Base-by-base conservation (phyloP, 306 rosid species). In the Castanopsis chinensis region DNA sequence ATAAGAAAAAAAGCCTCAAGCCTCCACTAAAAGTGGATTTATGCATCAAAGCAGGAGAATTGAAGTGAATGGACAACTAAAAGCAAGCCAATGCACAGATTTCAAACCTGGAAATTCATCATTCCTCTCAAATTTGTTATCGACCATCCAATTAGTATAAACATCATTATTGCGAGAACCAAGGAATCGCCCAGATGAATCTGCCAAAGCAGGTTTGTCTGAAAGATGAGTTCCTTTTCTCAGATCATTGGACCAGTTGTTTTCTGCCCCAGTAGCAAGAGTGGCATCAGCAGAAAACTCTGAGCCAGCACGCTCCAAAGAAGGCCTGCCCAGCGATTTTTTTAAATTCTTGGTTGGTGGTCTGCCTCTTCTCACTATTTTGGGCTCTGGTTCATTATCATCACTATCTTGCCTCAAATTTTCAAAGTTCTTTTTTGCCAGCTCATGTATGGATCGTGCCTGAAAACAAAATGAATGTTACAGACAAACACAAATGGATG, bases 391-490 rank as follows among this genome's bases (percentile, higher is more conserved):
- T 53, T 88, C 91, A 70, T 87, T 82, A 79, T 83, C 89, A 81
- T 87, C 92, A 78, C 94, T 87, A 60, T 85, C 94, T 83, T 88
- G 94, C 82, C 94, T 88, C 82, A 90, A 80, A 83, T 85, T 85
- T 78, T 85, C 87, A 60, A 88, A 90, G 72, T 74, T 83, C 88
- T 87, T 90, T 81, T 80, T 83, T 45, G 92, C 92, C 82, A 90
- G 85, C 78, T 90, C 94, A 3, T 81, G 92, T 76, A 90, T 90
- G 57, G 94, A 83, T 73, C 92, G 88, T 25, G 94, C 94, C 94
- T 88, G 86, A 45, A 37, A 80, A 79, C 21, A 80, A 68, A 41
- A 68, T n/a, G 35, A 43, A 63, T 55, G 53, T 23, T 61, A 76
- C 10, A 79, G 25, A 79, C 12, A 58, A 58, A 71, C 53, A 63